Percentiles rank a stretch among this genome's conserved stretches.
phyloP scores from a whole-genome alignment of 306 rosid genomes.

The Trichosanthes truncata region DNA sequence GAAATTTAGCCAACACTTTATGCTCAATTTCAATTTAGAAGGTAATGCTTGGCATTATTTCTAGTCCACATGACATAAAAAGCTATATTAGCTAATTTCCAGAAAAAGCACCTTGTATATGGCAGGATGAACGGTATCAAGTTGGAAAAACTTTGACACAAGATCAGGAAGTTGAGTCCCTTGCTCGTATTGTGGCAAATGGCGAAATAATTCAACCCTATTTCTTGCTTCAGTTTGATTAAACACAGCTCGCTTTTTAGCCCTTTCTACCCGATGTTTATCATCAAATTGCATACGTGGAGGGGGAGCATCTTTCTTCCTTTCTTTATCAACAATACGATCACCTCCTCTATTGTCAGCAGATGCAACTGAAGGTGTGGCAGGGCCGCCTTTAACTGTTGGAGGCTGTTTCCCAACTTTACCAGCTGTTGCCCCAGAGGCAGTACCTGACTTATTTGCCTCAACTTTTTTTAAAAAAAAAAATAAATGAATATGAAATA shows the following conservation, averaged over 20 bases:
- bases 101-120: constrained; percentile 51
- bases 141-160: constrained; percentile 60
- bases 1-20: background rate
- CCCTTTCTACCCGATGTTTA: constrained; percentile 56
- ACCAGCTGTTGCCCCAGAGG: constrained; percentile 7
- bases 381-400: constrained; percentile 34
- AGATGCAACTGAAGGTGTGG: constrained; percentile 20
- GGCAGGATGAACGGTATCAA: constrained; percentile 68
- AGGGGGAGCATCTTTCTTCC: constrained; percentile 76
- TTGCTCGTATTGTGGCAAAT: constrained; percentile 80
- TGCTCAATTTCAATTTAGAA: background rate
- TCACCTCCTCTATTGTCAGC: constrained; percentile 51
- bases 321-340: constrained; percentile 55
- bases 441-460: constrained; percentile 32
- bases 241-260: constrained; percentile 62
- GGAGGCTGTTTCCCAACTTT: constrained; percentile 44
- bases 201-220: constrained; percentile 73
- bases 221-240: constrained; percentile 70
- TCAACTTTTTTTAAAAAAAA: constrained; percentile 21
- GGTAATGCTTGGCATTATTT: background rate
- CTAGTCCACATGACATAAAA: background rate
- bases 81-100: constrained; percentile 5
- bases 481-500: background rate
- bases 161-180: constrained; percentile 65
- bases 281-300: constrained; percentile 85